Base-by-base conservation (phyloP, 1,139 yeast species). In the Candida glucosophila region DNA sequence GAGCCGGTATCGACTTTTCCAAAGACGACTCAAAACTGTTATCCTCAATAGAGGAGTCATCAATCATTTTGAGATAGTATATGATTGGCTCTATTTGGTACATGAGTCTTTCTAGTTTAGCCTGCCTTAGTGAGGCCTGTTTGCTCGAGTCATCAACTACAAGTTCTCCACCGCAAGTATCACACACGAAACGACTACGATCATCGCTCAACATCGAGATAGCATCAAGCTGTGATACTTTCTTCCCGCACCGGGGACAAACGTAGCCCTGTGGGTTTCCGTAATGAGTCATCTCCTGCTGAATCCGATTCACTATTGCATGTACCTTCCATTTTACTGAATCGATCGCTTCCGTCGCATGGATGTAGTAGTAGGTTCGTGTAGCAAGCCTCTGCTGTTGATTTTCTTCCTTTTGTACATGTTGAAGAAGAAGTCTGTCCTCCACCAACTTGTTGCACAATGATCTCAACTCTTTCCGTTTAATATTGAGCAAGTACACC, bases 301-400 rank as follows among this genome's bases (percentile, higher is more conserved):
- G 83, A 31, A 88, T 64, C 31, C 66, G 55, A 39, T 77, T 78
- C 9, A 85, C 97, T 21, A 92, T 68, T 22, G 82, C 72, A 48
- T 90, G 96, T 34, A 90, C 83, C 47, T 88, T 86, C 97, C 96
- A 92, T 53, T 92, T 90, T 47, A 90, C 77, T 10, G 96, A 76
- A 55, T 90, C 98, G 24, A 92, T 82, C 1, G 97, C 94, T 47
- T 86, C 95, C 2, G 96, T 85, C 47, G 73, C 76, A 44, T 85
- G 95, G 30, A 90, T 77, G 48, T 72, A 90, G 53, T 77, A 90
- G 49, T 86, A 90, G 0, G 92, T 80, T 44, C 88, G 67, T 12
- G 82, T 71, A 22, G 58, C 57, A 29, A 81, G 72, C 34, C 95
- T 66, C 38, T 70, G 80, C 34, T 75, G 80, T 5, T 71, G 67